Evolutionary conservation across 2,329 filamentous ascomycete genomes (phyloP).

Genomic region (Stylonectria norvegica): DNA sequence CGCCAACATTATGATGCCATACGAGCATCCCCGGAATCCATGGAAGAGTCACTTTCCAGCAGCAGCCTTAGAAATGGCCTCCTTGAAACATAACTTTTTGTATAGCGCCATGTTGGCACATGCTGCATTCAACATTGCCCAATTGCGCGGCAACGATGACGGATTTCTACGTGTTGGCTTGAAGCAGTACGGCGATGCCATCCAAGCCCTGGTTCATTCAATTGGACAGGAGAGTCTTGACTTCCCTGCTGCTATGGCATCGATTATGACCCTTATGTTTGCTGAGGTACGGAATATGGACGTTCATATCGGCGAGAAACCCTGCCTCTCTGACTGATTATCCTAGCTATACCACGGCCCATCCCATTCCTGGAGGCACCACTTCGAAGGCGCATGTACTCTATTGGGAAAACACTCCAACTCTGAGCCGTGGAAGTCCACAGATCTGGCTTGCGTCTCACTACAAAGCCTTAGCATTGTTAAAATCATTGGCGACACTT

Average conservation of each 20-base stretch:
- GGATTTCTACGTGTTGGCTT: neutral
- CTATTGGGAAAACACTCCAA: neutral
- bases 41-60: constrained; percentile 4
- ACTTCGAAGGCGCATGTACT: constrained; percentile 6
- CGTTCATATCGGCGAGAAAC: too few species aligned
- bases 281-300: constrained; percentile 4
- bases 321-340: neutral
- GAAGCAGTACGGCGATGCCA: constrained; percentile 3
- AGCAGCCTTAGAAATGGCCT: neutral
- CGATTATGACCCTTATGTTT: constrained; percentile 6
- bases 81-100: neutral
- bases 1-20: constrained; percentile 5
- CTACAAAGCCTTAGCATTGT: constrained; percentile 5
- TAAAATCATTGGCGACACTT: constrained; percentile 3
- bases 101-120: constrained; percentile 1
- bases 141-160: constrained; percentile 1
- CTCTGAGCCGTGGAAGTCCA: constrained; percentile 1
- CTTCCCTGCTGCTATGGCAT: constrained; percentile 1
- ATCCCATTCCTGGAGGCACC: constrained; percentile 2
- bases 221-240: neutral
- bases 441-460: neutral
- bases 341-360: constrained; percentile 1
- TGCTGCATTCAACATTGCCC: constrained; percentile 4
- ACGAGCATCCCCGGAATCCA: constrained; percentile 5
- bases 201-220: neutral